Percentiles rank a stretch among this genome's conserved stretches.
Evolutionary conservation across 495 filamentous ascomycete species (phyloP).

Genomic region (Glutinoglossum americanum): DNA sequence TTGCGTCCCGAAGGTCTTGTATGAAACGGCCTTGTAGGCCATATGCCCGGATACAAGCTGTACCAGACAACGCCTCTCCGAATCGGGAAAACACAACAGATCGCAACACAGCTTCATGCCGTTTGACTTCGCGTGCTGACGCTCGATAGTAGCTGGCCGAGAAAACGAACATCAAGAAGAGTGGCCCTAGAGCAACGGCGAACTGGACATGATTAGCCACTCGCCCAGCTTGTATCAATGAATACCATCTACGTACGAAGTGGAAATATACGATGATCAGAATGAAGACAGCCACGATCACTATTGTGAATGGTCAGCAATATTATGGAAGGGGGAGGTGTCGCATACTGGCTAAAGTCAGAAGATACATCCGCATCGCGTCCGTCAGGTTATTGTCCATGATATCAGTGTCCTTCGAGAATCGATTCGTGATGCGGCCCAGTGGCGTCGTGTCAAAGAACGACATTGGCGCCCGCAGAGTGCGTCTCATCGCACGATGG

Average conservation of each 20-base stretch:
- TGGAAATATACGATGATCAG: constrained; percentile 86
- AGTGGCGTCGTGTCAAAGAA: constrained; percentile 96
- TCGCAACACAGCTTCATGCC: constrained; percentile 73
- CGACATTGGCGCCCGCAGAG: constrained; percentile 78
- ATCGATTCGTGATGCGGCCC: constrained; percentile 92
- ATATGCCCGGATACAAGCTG: constrained; percentile 72
- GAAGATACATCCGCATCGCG: constrained; percentile 78
- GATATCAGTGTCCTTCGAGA: constrained; percentile 82
- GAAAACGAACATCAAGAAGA: constrained; percentile 60
- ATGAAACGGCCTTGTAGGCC: constrained; percentile 57
- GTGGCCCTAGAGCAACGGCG: constrained; percentile 66
- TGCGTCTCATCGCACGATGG: constrained; percentile 54
- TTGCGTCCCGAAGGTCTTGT: constrained; percentile 37
- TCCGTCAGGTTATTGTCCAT: constrained; percentile 91
- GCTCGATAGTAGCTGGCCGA: constrained; percentile 75
- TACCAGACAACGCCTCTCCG: constrained; percentile 65
- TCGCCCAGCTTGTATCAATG: not conserved
- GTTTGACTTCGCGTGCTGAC: constrained; percentile 83
- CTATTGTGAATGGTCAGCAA: constrained; percentile 6
- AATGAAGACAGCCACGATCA: constrained; percentile 46
- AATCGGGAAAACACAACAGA: constrained; percentile 83
- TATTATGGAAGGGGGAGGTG: not conserved
- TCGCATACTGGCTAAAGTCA: constrained; percentile 49
- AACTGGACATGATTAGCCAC: constrained; percentile 25
- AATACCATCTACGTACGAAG: constrained; percentile 27